Conservation (phyloP, 495 filamentous ascomycete species). For the Diplogelasinospora grovesii region DNA sequence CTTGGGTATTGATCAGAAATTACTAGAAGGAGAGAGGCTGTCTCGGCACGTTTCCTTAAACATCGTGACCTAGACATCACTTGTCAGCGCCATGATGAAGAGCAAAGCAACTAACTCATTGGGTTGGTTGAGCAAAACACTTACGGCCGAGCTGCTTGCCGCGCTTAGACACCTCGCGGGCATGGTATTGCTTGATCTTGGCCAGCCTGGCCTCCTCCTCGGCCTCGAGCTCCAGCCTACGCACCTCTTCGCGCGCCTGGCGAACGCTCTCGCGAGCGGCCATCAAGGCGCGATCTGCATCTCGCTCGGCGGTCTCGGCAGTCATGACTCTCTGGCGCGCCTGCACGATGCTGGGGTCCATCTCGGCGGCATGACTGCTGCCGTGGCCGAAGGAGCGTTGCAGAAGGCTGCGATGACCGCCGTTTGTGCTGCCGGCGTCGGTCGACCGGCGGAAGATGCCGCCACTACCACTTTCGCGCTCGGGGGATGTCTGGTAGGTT, state of each 20-base stretch:
- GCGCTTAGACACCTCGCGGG: conserved; percentile 54
- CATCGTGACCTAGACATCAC: conserved; percentile 9
- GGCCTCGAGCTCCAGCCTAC: conserved; percentile 55
- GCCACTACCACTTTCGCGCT: conserved; percentile 12
- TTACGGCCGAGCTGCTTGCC: conserved; percentile 60
- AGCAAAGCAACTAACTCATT: no score
- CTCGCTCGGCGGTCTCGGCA: conserved; percentile 54
- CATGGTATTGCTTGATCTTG: conserved; percentile 62
- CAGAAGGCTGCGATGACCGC: conserved; percentile 29
- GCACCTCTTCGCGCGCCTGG: conserved; percentile 56
- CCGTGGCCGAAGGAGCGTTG: conserved; percentile 41
- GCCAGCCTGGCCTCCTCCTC: conserved; percentile 52
- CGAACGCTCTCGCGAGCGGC: conserved; percentile 50
- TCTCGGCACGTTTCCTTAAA: neutral
- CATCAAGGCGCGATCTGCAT: conserved; percentile 55
- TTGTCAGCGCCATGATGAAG: no score
- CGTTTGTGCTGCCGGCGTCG: conserved; percentile 13
- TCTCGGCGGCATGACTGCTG: conserved; percentile 23
- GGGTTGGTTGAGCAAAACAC: conserved; percentile 25
- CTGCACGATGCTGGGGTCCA: conserved; percentile 53
- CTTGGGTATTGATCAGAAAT: no score
- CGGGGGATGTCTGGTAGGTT: conserved; percentile 9
- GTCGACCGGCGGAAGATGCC: conserved; percentile 14
- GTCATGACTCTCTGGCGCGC: conserved; percentile 51
- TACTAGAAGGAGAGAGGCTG: no score